Evolutionary conservation across 371 early-diverging fungal genomes (phyloP), one percentile per base, ranked within the genome.

Genomic region (Mortierella sp.): DNA sequence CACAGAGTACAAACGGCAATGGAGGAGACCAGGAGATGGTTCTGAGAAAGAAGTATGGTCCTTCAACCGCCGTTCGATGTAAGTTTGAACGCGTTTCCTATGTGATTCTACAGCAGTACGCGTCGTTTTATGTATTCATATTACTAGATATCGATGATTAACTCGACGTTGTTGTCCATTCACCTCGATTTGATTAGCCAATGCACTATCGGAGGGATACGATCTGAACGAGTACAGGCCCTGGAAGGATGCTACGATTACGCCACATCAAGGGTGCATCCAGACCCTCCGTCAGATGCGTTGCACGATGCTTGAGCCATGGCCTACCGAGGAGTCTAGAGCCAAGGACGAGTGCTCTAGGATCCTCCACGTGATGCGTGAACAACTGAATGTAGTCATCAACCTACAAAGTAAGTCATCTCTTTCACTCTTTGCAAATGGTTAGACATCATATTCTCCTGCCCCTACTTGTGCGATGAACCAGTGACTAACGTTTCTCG

Each of bases 291-390:
- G 53, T 22, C 61, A 67, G 26, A 41, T 74, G 45, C 55, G 74
- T 5, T 44, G 44, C 2, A 43, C 66, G 31, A 44, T 71, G 71
- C 19, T 74, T 48, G 74, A 74, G 9, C 74, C 74, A 6, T 74
- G 74, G 74, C 74, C 74, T 24, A 39, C 22, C 6, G 74, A 74
- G 41, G 66, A 58, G 22, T 55, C 74, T 1, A 39, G 48, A 14
- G 74, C 74, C 67, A 66, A 68, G 41, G 74, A 74, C 26, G 74
- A 74, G 26, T 74, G 74, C 53, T 68, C 74, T 4, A 47, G 74
- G 29, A 74, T 74, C 24, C 48, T 74, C 11, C 74, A 74, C 39
- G 58, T 67, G 26, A 74, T 74, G 74, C 74, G 74, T 13, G 74
- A 74, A 47, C 74, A 74, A 34, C 68, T 74, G 19, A 74, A 74